Base-by-base conservation (phyloP, 106 monocot species). In the Posidonia australis region DNA sequence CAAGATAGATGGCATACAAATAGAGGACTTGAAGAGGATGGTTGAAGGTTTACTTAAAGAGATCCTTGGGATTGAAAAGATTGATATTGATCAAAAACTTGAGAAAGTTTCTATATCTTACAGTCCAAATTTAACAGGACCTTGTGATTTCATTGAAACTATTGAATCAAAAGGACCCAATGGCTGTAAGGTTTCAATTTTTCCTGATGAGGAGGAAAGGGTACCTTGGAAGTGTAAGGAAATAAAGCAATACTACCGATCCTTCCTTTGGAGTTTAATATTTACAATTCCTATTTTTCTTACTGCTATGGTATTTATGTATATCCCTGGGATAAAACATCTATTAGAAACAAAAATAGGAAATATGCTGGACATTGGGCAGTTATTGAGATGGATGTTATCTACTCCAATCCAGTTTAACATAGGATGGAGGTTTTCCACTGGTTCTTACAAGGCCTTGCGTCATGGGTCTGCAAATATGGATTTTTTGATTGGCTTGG, bases 261-360 rank as follows among this genome's bases (percentile, higher is more conserved):
- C 78, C 22, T 88, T 93, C 53, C 75, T 85, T 54, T 82, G 80
- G 85, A 93, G 92, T 67, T 68, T 93, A 46, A 27, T 85, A 21
- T 93, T 93, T 65, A 92, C 86, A 18, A 63, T 87, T 1, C 86
- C 91, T n/a, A 69, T 92, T 44, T 82, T 92, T 59, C 86, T 92
- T 51, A 77, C 77, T 32, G 81, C 90, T 14, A 86, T 92, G 91
- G 77, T 92, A 16, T 82, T 92, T 52, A 91, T 91, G 90, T 86
- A 91, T 46, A 86, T 91, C 36, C 90, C 86, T 5, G 68, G 70
- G 41, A 76, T 77, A 26, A 80, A 85, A 28, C n/a, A 70, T 29
- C 56, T 51, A 21, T 60, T 93, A 25, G 88, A 88, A 36, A 77
- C 70, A 31, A 92, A 86, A 67, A 46, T 91, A 13, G 70, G 85